Evolutionary conservation across 192 early-diverging fungal species (phyloP).

Genomic region (Backusella liffmaniae): DNA sequence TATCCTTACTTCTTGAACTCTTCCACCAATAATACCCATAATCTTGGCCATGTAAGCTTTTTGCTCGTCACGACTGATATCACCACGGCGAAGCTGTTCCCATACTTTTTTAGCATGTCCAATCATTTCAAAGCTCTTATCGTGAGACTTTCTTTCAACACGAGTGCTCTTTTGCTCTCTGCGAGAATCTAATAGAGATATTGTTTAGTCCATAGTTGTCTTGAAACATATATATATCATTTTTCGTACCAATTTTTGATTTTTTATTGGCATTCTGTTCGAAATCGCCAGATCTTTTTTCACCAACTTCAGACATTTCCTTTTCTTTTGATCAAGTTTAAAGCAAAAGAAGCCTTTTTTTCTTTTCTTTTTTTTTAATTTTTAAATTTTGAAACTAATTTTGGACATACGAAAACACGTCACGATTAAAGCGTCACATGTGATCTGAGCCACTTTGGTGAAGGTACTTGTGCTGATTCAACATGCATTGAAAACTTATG

Average conservation of each 20-base stretch:
- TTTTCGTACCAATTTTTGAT: constrained; percentile 12
- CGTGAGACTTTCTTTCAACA: constrained; percentile 60
- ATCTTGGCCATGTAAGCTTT: constrained; percentile 69
- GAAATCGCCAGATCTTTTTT: constrained; percentile 7
- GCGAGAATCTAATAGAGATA: constrained; percentile 39
- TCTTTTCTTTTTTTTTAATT: neutral
- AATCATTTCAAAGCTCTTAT: constrained; percentile 73
- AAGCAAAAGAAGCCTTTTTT: neutral
- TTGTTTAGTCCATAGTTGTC: neutral
- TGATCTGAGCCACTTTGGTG: neutral
- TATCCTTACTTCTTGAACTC: constrained; percentile 64
- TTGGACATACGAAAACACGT: neutral
- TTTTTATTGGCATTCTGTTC: constrained; percentile 19
- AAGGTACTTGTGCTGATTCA: neutral
- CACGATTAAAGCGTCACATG: neutral
- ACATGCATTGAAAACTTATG: no score
- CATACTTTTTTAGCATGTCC: constrained; percentile 75
- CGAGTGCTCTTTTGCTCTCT: constrained; percentile 54
- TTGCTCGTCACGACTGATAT: constrained; percentile 63
- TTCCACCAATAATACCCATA: constrained; percentile 79
- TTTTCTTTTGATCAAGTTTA: neutral
- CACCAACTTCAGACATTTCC: constrained; percentile 17
- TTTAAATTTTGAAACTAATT: neutral
- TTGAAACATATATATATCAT: neutral
- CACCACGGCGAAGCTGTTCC: constrained; percentile 80